A percentile compares a stretch with the other conserved stretches of the same genome.
Conservation (phyloP, 2,329 filamentous ascomycete genomes). For the Aspergillus calidoustus region DNA sequence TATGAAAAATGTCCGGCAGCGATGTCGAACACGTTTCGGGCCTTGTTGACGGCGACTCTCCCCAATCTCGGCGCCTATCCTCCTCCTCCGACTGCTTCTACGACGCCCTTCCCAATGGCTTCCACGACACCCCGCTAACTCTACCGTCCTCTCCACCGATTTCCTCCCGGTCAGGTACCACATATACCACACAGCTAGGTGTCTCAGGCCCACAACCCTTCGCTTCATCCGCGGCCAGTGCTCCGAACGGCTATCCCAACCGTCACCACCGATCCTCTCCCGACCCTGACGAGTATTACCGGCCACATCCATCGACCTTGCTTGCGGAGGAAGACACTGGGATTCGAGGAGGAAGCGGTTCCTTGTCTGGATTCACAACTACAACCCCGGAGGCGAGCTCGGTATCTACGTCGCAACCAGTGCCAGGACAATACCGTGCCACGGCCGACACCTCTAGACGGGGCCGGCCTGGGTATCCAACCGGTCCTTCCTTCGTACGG, state of each 20-base stretch:
- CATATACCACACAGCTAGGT: conserved; percentile 27
- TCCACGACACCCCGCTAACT: conserved; percentile 36
- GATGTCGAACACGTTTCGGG: conserved; percentile 47
- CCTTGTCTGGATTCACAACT: conserved; percentile 27
- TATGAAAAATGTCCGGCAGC: conserved; percentile 50
- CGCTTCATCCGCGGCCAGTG: conserved; percentile 22
- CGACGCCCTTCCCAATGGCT: conserved; percentile 25
- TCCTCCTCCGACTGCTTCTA: conserved; percentile 32
- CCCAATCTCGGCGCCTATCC: conserved; percentile 38
- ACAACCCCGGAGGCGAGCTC: conserved; percentile 26
- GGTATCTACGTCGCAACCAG: conserved; percentile 23
- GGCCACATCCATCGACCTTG: conserved; percentile 48
- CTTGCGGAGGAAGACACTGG: conserved; percentile 33
- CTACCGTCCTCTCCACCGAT: conserved; percentile 26
- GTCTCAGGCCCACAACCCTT: conserved; percentile 27
- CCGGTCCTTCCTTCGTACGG: conserved; percentile 21
- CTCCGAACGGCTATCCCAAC: conserved; percentile 30
- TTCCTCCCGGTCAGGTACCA: conserved; percentile 25
- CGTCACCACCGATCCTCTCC: conserved; percentile 36
- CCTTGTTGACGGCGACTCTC: conserved; percentile 36
- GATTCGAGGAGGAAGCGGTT: conserved; percentile 22
- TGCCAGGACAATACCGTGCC: conserved; percentile 37
- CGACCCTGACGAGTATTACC: conserved; percentile 59
- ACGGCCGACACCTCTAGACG: conserved; percentile 36
- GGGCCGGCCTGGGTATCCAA: conserved; percentile 25